These are phyloP conservation scores for Fraxinus cuspidata DNA, from an alignment of 257 asterid species.

Conservation along the genomic window DNA sequence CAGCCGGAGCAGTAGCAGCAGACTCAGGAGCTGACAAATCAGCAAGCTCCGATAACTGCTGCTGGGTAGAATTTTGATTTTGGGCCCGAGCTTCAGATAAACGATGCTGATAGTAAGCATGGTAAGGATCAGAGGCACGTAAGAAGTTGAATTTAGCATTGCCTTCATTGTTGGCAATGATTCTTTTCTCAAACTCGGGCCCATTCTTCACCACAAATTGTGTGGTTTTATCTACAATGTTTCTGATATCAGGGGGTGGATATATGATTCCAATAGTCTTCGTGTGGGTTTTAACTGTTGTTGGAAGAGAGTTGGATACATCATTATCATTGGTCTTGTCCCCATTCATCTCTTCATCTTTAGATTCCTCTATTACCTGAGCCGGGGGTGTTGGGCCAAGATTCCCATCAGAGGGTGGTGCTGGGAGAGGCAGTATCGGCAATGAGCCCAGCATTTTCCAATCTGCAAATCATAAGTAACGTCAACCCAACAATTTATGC, in stretches of 20 bases:
- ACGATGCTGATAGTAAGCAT: constrained; percentile 89
- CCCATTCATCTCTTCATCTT: constrained; percentile 31
- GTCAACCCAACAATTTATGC: neutral
- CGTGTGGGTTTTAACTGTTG: constrained; percentile 80
- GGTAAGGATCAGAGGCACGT: constrained; percentile 81
- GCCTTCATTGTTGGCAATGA: constrained; percentile 74
- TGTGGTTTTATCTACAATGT: constrained; percentile 79
- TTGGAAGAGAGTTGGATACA: constrained; percentile 34
- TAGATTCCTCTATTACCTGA: constrained; percentile 44
- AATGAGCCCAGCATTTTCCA: constrained; percentile 59
- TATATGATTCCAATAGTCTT: constrained; percentile 83
- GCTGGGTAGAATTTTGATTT: constrained; percentile 53
- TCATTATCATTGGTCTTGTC: constrained; percentile 35
- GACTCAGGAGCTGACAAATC: constrained; percentile 50
- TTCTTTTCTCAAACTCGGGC: constrained; percentile 79
- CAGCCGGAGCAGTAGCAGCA: constrained; percentile 34
- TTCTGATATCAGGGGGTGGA: constrained; percentile 91
- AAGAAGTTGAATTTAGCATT: constrained; percentile 82
- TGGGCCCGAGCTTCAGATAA: constrained; percentile 76
- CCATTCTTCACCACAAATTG: constrained; percentile 93
- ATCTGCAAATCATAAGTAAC: constrained; percentile 29
- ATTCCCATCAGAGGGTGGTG: constrained; percentile 78
- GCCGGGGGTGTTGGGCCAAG: constrained; percentile 61
- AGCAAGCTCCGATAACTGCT: constrained; percentile 32
- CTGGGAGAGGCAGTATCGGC: constrained; percentile 85